A percentile compares a stretch with the other conserved stretches of the same genome.
phyloP scores from a whole-genome alignment of 257 asterid species.

The Echites panduratus region DNA sequence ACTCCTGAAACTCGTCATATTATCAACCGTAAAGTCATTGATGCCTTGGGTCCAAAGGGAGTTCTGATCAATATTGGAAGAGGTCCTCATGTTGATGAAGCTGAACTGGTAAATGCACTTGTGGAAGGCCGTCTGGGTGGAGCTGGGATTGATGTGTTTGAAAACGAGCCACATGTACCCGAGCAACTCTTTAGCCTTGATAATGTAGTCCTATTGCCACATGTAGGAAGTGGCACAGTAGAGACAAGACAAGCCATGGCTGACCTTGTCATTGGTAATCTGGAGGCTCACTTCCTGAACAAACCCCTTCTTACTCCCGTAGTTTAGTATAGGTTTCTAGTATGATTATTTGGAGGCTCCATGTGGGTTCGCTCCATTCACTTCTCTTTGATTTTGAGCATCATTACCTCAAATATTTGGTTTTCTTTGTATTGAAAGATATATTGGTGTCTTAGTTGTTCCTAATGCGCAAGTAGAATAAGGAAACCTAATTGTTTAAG shows the following conservation, averaged over 20 bases:
- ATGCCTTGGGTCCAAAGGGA: conserved; percentile 70
- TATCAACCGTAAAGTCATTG: conserved; percentile 46
- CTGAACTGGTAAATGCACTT: conserved; percentile 58
- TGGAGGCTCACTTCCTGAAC: conserved; percentile 59
- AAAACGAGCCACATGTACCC: conserved; percentile 65
- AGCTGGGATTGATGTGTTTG: conserved; percentile 84
- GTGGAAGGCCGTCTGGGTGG: conserved; percentile 71
- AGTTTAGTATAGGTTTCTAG: no score
- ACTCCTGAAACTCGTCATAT: conserved; percentile 58
- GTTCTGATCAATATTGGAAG: conserved; percentile 65
- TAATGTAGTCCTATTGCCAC: conserved; percentile 64
- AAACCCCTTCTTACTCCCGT: conserved; percentile 68
- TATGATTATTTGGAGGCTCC: conserved; percentile 1
- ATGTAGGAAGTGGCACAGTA: conserved; percentile 55
- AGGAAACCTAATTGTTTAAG: not conserved
- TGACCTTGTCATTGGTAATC: conserved; percentile 60
- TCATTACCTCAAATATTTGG: not conserved
- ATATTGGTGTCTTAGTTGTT: not conserved
- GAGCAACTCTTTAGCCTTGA: conserved; percentile 44
- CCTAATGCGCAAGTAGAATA: not conserved
- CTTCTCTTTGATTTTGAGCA: not conserved
- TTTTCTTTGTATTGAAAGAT: not conserved
- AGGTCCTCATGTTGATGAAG: conserved; percentile 62
- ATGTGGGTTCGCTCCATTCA: not conserved
- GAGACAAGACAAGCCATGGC: conserved; percentile 69